Base-by-base conservation (phyloP, 345 rosid species). In the Sonneratia caseolaris region DNA sequence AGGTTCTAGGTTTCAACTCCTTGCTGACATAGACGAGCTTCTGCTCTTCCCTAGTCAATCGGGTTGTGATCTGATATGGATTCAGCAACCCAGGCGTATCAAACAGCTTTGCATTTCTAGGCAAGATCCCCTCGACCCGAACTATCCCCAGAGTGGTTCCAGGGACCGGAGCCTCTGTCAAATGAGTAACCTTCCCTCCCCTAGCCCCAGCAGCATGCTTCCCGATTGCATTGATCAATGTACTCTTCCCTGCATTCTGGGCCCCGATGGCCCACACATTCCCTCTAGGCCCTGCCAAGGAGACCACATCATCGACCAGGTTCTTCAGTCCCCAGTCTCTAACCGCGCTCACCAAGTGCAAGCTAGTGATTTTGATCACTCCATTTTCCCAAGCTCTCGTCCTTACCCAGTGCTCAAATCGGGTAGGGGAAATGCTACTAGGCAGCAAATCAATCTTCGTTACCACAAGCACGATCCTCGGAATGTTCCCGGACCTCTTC, bases 81-180 rank as follows among this genome's bases (percentile, higher is more conserved):
- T 92, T 84, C 80, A 92, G 78, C 76, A 95, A 76, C 61, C 99
- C 99, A 0, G 97, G 99, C 0, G 99, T 90, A 81, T 95, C 99
- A 68, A 86, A 90, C 76, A 95, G 51, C 85, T 89, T 90, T 0
- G 96, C 94, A 75, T 90, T 85, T 24, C 86, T 84, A 0, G 97
- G 96, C 72, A 95, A 83, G 80, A 87, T 86, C 48, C 99, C 97
- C 77, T 89, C 98, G 49, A 90, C 82, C 75, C 91, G 86, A 9
- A 90, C 83, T 49, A 90, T 92, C 69, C 98, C 98, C 75, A 92
- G 74, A 0, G 98, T 90, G 2, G 98, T 95, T 15, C 99, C 98
- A 0, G 98, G 98, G 69, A 90, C 90, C 9, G 97, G 92, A 24
- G 97, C 99, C 78, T 92, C 98, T 0, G 98, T 95, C 80, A 95